Percentiles rank a stretch among this genome's conserved stretches.
Evolutionary conservation across 352 stramenopile species (phyloP).

Genomic region (Aphanomyces euteiches): DNA sequence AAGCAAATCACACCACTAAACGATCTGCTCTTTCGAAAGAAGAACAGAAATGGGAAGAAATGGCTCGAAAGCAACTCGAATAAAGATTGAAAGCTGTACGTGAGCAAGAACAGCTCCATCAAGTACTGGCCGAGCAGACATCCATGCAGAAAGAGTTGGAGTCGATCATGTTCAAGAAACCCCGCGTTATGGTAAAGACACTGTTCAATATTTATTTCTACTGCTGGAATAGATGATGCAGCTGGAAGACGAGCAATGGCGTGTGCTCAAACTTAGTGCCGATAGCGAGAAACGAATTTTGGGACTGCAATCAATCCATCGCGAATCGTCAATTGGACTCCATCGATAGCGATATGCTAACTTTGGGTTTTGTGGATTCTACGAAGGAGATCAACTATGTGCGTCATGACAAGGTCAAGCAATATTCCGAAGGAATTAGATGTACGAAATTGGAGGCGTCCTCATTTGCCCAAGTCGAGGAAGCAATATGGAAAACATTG

Average conservation of each 20-base stretch:
- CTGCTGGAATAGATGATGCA: not conserved
- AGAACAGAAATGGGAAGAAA: slow-evolving; percentile 17
- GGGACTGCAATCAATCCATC: slow-evolving; percentile 6
- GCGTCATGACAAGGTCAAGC: not conserved
- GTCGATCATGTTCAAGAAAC: slow-evolving; percentile 17
- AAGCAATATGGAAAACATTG: too few relatives aligned
- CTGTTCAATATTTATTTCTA: not conserved
- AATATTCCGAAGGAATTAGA: not conserved
- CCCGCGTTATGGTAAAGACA: slow-evolving; percentile 9
- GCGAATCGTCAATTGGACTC: slow-evolving; percentile 4
- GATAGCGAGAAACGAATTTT: not conserved
- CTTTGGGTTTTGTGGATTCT: not conserved
- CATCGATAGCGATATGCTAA: slow-evolving; percentile 12
- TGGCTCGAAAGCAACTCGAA: slow-evolving; percentile 2
- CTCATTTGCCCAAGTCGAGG: too few relatives aligned
- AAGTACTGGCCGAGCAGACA: not conserved
- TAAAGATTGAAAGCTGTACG: slow-evolving; percentile 15
- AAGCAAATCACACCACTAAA: not conserved
- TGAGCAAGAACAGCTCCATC: slow-evolving; percentile 15
- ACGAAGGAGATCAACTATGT: not conserved
- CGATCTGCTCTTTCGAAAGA: not conserved
- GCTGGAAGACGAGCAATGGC: slow-evolving; percentile 7
- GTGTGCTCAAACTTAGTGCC: not conserved
- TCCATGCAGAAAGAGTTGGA: not conserved
- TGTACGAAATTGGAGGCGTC: not conserved